Evolutionary conservation across 2,329 filamentous ascomycete genomes (phyloP).

Genomic region (Epichloe glyceriae): DNA sequence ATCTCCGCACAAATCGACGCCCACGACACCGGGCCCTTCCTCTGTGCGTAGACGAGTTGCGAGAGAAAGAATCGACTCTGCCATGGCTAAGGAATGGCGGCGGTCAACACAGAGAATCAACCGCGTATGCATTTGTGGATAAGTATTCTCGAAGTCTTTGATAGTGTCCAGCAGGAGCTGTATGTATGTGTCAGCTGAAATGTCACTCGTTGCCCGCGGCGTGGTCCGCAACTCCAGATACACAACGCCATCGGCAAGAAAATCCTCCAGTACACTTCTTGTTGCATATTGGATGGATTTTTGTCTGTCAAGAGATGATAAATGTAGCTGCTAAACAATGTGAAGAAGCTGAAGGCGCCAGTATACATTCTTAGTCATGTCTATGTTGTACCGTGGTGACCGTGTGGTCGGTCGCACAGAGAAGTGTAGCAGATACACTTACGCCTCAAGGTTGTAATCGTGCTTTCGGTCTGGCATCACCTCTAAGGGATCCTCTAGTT

Average conservation of each 20-base stretch:
- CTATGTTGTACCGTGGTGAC: background rate
- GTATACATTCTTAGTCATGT: background rate
- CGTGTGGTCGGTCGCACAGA: too few relatives aligned
- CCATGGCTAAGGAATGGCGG: conserved; percentile 43
- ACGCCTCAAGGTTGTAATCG: conserved; percentile 58
- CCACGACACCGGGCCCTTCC: conserved; percentile 46
- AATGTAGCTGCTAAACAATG: conserved; percentile 66
- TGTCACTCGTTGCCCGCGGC: conserved; percentile 46
- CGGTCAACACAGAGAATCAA: conserved; percentile 69
- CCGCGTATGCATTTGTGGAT: conserved; percentile 39
- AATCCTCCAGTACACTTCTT: conserved; percentile 49
- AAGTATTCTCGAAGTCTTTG: conserved; percentile 29
- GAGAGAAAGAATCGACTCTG: conserved; percentile 49
- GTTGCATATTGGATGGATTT: conserved; percentile 49
- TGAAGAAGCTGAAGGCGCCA: conserved; percentile 49
- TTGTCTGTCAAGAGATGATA: conserved; percentile 59
- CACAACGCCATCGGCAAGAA: conserved; percentile 56
- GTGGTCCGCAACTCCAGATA: conserved; percentile 76
- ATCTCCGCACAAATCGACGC: conserved; percentile 68
- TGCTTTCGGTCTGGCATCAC: conserved; percentile 60
- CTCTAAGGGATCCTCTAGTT: conserved; percentile 53
- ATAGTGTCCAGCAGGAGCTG: conserved; percentile 53
- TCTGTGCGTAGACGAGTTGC: conserved; percentile 36
- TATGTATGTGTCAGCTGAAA: conserved; percentile 54
- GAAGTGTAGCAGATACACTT: conserved; percentile 15